Base-by-base conservation (phyloP, 805 yeast genomes). In the Myxozyma neotropica region DNA sequence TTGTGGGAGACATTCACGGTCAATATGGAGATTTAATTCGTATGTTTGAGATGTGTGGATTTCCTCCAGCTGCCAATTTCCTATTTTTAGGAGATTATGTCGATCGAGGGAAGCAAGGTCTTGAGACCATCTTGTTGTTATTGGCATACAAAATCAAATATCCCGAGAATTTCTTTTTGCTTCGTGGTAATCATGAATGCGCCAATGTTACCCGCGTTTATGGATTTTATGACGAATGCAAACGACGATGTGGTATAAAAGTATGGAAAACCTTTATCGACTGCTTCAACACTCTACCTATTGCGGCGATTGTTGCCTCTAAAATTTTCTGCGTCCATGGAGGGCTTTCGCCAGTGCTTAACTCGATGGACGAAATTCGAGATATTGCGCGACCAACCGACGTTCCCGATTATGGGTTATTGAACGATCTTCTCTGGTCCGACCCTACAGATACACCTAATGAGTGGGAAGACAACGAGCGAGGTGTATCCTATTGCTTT, bases 191-290 rank as follows among this genome's bases (percentile, higher is more conserved):
- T 74, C 99, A 94, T 75, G 99, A 94, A 77, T 89, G 96, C 74
- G 97, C 99, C 21, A 90, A 89, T 70, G 96, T 94, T 57, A 93
- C 98, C 1, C 83, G 97, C 65, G 96, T 94, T 33, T 94, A 94
- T 74, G 99, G 99, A 1, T 94, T 94, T 71, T 94, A 91, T 72
- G 99, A 94, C 75, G 99, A 94, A 76, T 94, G 99, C 78, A 94
- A 94, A 73, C 83, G 99, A 69, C 81, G 99, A 62, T 84, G 96
- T 69, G 89, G 87, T 70, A 83, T 92, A 69, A 94, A 93, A 72
- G 88, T 92, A 0, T 94, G 99, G 99, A 91, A 92, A 72, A 76
- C 83, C 29, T 94, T 94, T 70, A 84, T 94, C 67, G 99, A 94
- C 76, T 91, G 96, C 0, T 94, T 94, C 78, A 94, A 94, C 72